Base-by-base conservation (phyloP, 2,329 filamentous ascomycete species). In the Hypoxylon sp. region DNA sequence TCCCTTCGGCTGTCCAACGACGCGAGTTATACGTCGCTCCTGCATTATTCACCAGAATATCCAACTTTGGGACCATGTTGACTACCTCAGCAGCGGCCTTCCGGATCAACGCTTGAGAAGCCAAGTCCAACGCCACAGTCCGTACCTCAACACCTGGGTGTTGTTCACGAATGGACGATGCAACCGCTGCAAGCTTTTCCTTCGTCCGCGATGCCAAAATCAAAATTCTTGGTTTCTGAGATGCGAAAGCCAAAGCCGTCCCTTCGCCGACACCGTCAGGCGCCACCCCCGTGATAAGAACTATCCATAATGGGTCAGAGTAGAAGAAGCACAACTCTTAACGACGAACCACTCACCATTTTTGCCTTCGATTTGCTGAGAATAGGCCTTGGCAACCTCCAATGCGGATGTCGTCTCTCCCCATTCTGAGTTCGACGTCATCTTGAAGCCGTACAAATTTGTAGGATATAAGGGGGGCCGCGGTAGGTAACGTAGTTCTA, bases 161-260 rank as follows among this genome's bases (percentile, higher is more conserved):
- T 7, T 66, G 62, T 4, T 60, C 37, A 4, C 50, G 61, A 43
- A 79, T 72, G 5, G 71, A 65, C 6, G 68, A 60, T 4, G 68
- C 70, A 1, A 77, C 75, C 0, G 64, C 60, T 15, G 76, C 69
- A 4, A 79, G 57, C 54, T 77, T 78, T 8, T 67, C 47, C 23
- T 61, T 62, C 7, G 73, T 78, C 11, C 78, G 73, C 2, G 78
- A 78, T 1, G 69, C 75, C 8, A 78, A 69, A 26, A 77, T 71
- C 12, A 81, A 69, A 12, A 67, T 64, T 0, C 61, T 63, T 0
- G 77, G 75, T 3, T 60, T 60, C 40, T 79, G 76, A 0, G 75
- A 72, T 3, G 76, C 76, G 29, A 80, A 71, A 12, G 74, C 73
- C 7, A 71, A 45, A 2, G 70, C 73, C 0, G 74, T 76, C 1